Evolutionary conservation across 2,329 filamentous ascomycete species (phyloP).

Genomic region (Fusarium anguioides): DNA sequence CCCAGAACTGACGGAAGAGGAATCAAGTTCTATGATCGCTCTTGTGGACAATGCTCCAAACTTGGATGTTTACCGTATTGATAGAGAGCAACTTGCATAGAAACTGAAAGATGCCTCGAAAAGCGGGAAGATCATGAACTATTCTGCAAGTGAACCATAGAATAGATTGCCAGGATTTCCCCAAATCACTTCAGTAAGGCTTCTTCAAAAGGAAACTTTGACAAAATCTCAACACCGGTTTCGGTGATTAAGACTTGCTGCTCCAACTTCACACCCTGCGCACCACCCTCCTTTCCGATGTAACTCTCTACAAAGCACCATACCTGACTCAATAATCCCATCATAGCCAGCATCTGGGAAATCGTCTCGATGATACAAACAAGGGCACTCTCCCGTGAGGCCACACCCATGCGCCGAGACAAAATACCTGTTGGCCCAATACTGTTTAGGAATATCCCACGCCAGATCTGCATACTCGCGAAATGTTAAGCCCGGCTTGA

Average conservation of each 20-base stretch:
- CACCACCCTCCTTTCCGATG: conserved; percentile 1
- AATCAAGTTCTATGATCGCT: neutral
- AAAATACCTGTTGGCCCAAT: conserved; percentile 7
- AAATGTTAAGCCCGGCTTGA: conserved; percentile 15
- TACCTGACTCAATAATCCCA: conserved; percentile 2
- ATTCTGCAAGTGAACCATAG: neutral
- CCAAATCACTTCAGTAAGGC: neutral
- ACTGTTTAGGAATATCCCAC: neutral
- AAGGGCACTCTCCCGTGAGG: conserved; percentile 7
- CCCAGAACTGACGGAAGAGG: neutral
- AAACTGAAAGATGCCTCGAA: neutral
- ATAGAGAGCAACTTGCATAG: neutral
- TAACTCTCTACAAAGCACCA: conserved; percentile 11
- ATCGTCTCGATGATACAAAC: neutral
- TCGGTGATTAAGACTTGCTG: conserved; percentile 13
- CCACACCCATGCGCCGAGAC: conserved; percentile 10
- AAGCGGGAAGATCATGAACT: neutral
- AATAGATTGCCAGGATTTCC: neutral
- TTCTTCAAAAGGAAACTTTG: neutral
- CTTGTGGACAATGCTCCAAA: conserved; percentile 1
- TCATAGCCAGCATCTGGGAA: conserved; percentile 11
- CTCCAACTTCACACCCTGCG: conserved; percentile 15
- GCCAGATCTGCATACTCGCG: conserved; percentile 1
- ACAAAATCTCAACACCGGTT: neutral
- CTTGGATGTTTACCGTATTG: neutral